phyloP scores from a whole-genome alignment of 1,284 basidiomycete species.

The Irpex sp. region DNA sequence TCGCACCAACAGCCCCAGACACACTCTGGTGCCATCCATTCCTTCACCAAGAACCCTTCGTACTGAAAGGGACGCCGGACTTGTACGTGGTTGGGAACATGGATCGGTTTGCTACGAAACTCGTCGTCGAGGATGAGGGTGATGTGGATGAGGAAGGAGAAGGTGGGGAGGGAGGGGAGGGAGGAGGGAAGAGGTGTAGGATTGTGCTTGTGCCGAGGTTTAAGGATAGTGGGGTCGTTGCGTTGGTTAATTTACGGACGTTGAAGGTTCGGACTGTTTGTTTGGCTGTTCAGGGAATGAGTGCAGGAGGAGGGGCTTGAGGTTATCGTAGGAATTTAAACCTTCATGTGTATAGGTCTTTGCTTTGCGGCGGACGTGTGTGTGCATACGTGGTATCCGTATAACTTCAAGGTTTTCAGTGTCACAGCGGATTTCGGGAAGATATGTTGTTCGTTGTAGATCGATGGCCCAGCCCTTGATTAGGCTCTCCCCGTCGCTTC shows the following conservation, averaged over 20 bases:
- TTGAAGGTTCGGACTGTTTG: conserved; percentile 42
- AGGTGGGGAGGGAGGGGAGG: conserved; percentile 11
- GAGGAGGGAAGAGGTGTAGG: conserved; percentile 50
- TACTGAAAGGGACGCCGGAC: conserved; percentile 81
- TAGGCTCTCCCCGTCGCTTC: too few species aligned
- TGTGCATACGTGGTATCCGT: too few species aligned
- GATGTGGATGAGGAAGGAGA: conserved; percentile 15
- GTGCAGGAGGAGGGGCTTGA: conserved; percentile 13
- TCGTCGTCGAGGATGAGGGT: conserved; percentile 40
- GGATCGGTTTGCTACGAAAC: conserved; percentile 72
- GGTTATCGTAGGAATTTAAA: too few species aligned
- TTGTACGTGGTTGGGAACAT: conserved; percentile 95
- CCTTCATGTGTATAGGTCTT: too few species aligned
- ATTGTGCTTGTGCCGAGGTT: conserved; percentile 87
- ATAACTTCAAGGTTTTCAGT: too few species aligned
- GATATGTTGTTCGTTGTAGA: too few species aligned
- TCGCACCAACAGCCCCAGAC: conserved; percentile 97
- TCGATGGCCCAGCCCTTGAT: too few species aligned
- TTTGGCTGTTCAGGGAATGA: conserved; percentile 31
- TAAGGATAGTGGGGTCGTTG: conserved; percentile 58
- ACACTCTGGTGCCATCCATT: conserved; percentile 99
- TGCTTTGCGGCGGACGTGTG: too few species aligned
- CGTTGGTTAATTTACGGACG: conserved; percentile 57
- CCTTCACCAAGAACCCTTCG: conserved; percentile 85
- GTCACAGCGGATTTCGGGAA: too few species aligned